Percentiles rank a stretch among this genome's conserved stretches.
phyloP scores from a whole-genome alignment of 352 stramenopile genomes.

The Phytophthora podocarpi region DNA sequence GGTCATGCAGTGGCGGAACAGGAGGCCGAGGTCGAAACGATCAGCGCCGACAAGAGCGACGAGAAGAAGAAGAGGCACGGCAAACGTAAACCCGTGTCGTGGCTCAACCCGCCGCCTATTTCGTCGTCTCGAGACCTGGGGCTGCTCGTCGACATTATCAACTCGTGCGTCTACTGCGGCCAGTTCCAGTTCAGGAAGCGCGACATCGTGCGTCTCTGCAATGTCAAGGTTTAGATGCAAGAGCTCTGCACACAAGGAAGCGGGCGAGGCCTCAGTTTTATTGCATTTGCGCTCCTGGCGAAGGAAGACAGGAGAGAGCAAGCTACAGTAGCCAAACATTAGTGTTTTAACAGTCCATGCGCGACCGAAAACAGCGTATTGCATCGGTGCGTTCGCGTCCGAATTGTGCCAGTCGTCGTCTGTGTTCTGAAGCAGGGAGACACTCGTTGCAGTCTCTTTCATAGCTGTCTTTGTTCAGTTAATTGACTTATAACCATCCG shows the following conservation, averaged over 20 bases:
- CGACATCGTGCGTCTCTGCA: conserved; percentile 65
- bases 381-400: too few relatives aligned
- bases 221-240: conserved; percentile 50
- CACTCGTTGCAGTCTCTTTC: too few relatives aligned
- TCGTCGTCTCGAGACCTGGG: conserved; percentile 43
- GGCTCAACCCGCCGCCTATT: conserved; percentile 56
- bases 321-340: conserved; percentile 1
- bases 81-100: conserved; percentile 34
- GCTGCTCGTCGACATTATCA: conserved; percentile 67
- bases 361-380: conserved; percentile 22
- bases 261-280: conserved; percentile 11
- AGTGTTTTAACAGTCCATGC: conserved; percentile 26
- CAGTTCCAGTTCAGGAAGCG: conserved; percentile 55
- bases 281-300: conserved; percentile 18
- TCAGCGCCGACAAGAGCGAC: conserved; percentile 4
- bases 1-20: conserved; percentile 14
- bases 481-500: conserved; percentile 19
- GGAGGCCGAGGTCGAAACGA: conserved; percentile 12
- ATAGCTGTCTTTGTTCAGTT: conserved; percentile 25
- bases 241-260: background rate
- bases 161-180: conserved; percentile 66
- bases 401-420: too few relatives aligned
- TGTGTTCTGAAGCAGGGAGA: too few relatives aligned
- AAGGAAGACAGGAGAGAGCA: conserved; percentile 28
- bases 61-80: conserved; percentile 11